A percentile compares a stretch with the other conserved stretches of the same genome.
These are phyloP conservation scores for Amanita pseudoporphyria DNA, from an alignment of 768 basidiomycete genomes.

Conservation along the genomic window DNA sequence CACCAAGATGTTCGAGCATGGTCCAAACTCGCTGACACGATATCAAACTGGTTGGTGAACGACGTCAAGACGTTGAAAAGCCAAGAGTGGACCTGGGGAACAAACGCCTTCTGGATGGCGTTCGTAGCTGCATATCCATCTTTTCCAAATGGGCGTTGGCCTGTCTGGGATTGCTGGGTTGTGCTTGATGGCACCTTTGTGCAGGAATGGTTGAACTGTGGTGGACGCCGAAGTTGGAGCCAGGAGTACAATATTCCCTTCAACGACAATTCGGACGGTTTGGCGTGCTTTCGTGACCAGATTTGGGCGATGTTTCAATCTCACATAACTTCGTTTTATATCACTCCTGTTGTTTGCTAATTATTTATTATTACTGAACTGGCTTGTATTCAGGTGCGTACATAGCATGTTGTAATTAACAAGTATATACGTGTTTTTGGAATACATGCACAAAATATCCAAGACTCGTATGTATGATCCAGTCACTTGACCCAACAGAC, in stretches of 20 bases:
- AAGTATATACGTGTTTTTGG: background rate
- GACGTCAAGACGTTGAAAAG: background rate
- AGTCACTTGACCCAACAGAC: too few species aligned
- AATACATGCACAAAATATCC: background rate
- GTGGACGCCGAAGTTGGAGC: background rate
- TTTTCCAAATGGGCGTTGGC: too few species aligned
- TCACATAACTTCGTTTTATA: too few species aligned
- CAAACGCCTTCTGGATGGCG: too few species aligned
- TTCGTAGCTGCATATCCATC: too few species aligned
- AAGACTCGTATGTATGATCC: background rate
- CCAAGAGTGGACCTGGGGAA: constrained; percentile 2
- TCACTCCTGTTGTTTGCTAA: too few species aligned
- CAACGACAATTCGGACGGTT: background rate
- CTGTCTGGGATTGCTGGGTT: background rate
- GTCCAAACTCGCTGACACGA: background rate
- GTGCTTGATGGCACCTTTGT: background rate
- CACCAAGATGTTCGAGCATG: background rate
- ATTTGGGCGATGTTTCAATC: constrained; percentile 1
- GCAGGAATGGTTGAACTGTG: background rate
- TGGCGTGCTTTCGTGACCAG: background rate
- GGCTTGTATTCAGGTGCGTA: too few species aligned
- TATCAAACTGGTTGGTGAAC: constrained; percentile 2
- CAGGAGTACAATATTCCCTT: background rate
- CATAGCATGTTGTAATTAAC: background rate
- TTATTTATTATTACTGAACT: too few species aligned